phyloP scores from a whole-genome alignment of 345 rosid genomes.

The Raphanus sativus region DNA sequence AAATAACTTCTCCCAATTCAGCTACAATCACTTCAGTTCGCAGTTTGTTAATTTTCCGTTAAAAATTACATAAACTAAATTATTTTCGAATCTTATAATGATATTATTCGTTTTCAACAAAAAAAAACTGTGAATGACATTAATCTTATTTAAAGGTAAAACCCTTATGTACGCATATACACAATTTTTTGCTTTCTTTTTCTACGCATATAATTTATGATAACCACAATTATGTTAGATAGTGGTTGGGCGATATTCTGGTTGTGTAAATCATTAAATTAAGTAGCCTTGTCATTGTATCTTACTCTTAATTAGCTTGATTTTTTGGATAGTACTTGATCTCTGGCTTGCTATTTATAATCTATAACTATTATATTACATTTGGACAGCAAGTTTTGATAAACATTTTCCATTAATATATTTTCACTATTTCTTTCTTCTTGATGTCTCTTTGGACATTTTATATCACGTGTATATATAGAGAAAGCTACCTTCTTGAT shows the following conservation, averaged over 20 bases:
- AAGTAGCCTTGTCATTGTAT: constrained; percentile 21
- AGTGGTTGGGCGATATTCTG: constrained; percentile 34
- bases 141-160: not conserved
- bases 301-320: constrained; percentile 14
- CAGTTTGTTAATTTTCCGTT: not conserved
- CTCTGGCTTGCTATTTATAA: constrained; percentile 1
- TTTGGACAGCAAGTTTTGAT: constrained; percentile 7
- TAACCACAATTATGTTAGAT: constrained; percentile 15
- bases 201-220: not conserved
- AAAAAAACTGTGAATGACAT: not conserved
- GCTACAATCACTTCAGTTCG: not conserved
- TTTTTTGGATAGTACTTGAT: not conserved
- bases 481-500: constrained; percentile 22
- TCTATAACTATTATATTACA: constrained; percentile 5
- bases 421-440: not conserved
- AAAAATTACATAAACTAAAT: not conserved
- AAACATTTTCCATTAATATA: not conserved
- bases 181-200: not conserved
- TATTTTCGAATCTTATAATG: not conserved
- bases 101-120: not conserved
- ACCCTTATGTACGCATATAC: not conserved
- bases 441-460: constrained; percentile 1
- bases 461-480: constrained; percentile 13
- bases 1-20: not conserved
- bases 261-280: constrained; percentile 32